A percentile compares a stretch with the other conserved stretches of the same genome.
Evolutionary conservation across 2,329 filamentous ascomycete species (phyloP).

Genomic region (Dothiorella sarmentorum): DNA sequence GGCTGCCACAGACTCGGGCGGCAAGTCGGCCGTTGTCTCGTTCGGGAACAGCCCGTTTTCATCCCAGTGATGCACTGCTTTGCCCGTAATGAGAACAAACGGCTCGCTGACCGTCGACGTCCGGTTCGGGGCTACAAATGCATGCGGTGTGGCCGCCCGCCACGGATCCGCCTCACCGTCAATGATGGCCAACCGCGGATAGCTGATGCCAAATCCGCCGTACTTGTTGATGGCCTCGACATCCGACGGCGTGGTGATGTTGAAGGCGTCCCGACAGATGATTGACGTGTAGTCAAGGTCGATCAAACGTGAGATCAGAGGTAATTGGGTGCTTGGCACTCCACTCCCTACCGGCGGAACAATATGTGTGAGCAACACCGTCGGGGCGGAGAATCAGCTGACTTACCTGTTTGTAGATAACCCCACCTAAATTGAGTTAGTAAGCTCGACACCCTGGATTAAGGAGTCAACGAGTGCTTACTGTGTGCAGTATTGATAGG

Average conservation of each 20-base stretch:
- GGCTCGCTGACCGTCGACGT: conserved; percentile 63
- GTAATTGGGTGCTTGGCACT: conserved; percentile 60
- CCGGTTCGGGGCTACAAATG: conserved; percentile 56
- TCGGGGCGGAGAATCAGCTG: not conserved
- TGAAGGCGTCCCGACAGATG: conserved; percentile 66
- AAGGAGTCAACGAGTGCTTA: not conserved
- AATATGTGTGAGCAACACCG: not conserved
- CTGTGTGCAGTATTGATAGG: conserved; percentile 55
- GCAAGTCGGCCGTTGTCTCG: conserved; percentile 56
- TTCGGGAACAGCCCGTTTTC: conserved; percentile 65
- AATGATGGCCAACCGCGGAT: conserved; percentile 71
- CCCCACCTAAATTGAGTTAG: conserved; percentile 59
- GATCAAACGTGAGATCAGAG: conserved; percentile 69
- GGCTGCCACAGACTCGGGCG: conserved; percentile 56
- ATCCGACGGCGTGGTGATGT: conserved; percentile 62
- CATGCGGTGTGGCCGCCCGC: conserved; percentile 70
- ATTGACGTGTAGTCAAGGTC: conserved; percentile 60
- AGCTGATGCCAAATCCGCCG: conserved; percentile 69
- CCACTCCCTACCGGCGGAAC: conserved; percentile 53
- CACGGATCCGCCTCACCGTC: conserved; percentile 79
- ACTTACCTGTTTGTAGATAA: conserved; percentile 60
- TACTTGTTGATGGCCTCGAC: conserved; percentile 69
- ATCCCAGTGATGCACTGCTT: conserved; percentile 77
- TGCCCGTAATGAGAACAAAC: conserved; percentile 65
- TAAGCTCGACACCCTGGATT: conserved; percentile 16